phyloP scores from a whole-genome alignment of 2,329 filamentous ascomycete genomes.

The Aureobasidium sp. region DNA sequence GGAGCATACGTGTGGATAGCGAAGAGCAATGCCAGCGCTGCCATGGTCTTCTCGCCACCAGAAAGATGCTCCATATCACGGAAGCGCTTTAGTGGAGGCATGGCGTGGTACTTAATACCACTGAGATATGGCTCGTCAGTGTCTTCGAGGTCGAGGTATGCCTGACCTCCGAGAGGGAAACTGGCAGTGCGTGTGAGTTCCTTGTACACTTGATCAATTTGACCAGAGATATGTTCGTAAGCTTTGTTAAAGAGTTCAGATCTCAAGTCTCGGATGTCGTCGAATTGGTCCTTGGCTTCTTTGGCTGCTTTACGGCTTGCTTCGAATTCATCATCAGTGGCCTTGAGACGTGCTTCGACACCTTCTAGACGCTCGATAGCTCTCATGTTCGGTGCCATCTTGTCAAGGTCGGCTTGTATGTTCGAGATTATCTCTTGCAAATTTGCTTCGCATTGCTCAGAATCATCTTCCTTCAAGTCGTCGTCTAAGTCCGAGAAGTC shows the following conservation, averaged over 20 bases:
- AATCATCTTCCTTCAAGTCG: conserved; percentile 70
- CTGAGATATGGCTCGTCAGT: conserved; percentile 93
- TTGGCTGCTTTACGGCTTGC: conserved; percentile 69
- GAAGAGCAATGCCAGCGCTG: conserved; percentile 89
- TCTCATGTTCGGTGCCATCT: conserved; percentile 94
- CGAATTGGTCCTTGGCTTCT: conserved; percentile 74
- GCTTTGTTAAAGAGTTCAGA: conserved; percentile 92
- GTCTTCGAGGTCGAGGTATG: conserved; percentile 90
- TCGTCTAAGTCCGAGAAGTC: conserved; percentile 78
- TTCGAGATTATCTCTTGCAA: conserved; percentile 71
- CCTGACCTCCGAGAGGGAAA: conserved; percentile 85
- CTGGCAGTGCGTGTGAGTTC: conserved; percentile 84
- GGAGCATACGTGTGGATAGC: conserved; percentile 96
- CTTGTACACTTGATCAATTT: conserved; percentile 90
- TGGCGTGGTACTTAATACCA: conserved; percentile 96
- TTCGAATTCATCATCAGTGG: conserved; percentile 84
- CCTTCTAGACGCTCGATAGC: conserved; percentile 85
- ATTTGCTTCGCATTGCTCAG: conserved; percentile 63
- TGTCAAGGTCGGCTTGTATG: conserved; percentile 75
- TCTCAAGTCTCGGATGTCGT: conserved; percentile 71
- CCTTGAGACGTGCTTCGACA: conserved; percentile 73
- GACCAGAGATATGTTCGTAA: conserved; percentile 88
- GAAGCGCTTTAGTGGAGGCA: conserved; percentile 97
- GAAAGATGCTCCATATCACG: conserved; percentile 98
- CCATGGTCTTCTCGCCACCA: conserved; percentile 98